Conservation (phyloP, 116 monocot genomes). For the Phalaenopsis hybrid region DNA sequence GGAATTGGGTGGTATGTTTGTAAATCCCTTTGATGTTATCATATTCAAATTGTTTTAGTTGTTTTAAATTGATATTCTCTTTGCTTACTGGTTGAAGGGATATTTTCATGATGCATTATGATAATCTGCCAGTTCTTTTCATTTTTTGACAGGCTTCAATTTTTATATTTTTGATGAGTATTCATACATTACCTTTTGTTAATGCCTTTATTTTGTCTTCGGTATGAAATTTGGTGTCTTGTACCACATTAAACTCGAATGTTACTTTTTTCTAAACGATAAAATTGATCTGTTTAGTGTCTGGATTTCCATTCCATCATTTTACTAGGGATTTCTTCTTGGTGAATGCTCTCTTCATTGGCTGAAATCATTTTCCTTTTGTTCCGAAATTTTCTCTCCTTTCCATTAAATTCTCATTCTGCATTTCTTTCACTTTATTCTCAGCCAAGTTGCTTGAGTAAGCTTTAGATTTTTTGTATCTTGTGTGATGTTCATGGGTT, state of each 20-base stretch:
- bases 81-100: neutral
- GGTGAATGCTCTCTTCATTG: too few relatives aligned
- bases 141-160: neutral
- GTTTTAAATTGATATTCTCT: neutral
- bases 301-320: too few relatives aligned
- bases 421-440: neutral
- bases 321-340: too few relatives aligned
- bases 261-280: too few relatives aligned
- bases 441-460: neutral
- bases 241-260: neutral
- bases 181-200: neutral
- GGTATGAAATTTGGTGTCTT: neutral
- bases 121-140: neutral
- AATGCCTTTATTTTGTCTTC: neutral
- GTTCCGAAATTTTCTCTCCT: neutral
- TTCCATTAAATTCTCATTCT: neutral
- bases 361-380: too few relatives aligned
- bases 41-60: neutral
- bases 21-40: neutral
- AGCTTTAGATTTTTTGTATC: neutral
- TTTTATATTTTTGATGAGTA: neutral
- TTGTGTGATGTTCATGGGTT: too few relatives aligned
- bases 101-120: neutral
- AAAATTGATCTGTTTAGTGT: too few relatives aligned
- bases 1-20: too few relatives aligned